A percentile compares a stretch with the other conserved stretches of the same genome.
phyloP scores from a whole-genome alignment of 2,329 filamentous ascomycete genomes.

The Xylariales sp. region DNA sequence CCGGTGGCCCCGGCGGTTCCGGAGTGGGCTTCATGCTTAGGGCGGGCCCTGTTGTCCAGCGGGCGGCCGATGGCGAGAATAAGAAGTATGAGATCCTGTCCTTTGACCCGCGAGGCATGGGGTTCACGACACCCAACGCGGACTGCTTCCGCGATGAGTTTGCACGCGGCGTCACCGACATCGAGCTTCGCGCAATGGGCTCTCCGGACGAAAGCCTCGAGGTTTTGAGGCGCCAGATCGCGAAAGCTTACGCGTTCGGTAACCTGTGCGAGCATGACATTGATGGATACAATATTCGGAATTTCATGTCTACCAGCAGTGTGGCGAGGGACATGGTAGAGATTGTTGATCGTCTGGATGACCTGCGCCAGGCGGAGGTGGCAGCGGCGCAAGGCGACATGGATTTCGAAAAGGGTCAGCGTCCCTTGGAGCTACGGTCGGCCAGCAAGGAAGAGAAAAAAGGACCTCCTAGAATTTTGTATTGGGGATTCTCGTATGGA shows the following conservation, averaged over 20 bases:
- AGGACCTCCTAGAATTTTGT: slow-evolving; percentile 26
- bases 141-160: slow-evolving; percentile 31
- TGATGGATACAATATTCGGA: slow-evolving; percentile 20
- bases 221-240: slow-evolving; percentile 21
- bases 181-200: slow-evolving; percentile 25
- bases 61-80: not conserved
- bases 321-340: slow-evolving; percentile 40
- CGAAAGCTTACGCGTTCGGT: slow-evolving; percentile 20
- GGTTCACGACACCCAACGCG: slow-evolving; percentile 28
- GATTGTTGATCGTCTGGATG: slow-evolving; percentile 36
- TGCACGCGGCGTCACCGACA: slow-evolving; percentile 19
- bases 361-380: slow-evolving; percentile 15
- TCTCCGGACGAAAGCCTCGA: slow-evolving; percentile 13
- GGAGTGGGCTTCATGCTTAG: not conserved
- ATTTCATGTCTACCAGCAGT: slow-evolving; percentile 29
- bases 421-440: not conserved
- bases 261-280: slow-evolving; percentile 21
- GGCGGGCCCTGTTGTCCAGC: not conserved
- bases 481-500: slow-evolving; percentile 48
- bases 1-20: not conserved
- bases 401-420: not conserved
- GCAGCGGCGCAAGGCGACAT: too few species aligned
- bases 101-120: slow-evolving; percentile 40
- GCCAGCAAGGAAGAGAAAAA: too few species aligned
- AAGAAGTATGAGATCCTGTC: slow-evolving; percentile 34